Conservation (phyloP, 2,329 filamentous ascomycete genomes). For the Penicillium aurantiogriseum region DNA sequence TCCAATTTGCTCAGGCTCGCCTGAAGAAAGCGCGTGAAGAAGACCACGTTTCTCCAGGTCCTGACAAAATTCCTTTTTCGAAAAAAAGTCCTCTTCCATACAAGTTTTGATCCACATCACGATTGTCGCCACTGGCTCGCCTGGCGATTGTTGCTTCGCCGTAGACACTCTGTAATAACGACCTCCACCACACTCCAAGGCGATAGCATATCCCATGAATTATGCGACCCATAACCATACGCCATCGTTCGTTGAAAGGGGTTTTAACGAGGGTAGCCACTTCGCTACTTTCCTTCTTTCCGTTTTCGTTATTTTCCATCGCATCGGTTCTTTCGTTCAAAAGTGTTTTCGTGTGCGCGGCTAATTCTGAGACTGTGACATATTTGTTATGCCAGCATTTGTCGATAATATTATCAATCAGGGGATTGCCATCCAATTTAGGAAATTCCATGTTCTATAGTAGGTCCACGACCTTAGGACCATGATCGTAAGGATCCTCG, state of each 20-base stretch:
- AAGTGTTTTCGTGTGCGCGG: conserved; percentile 12
- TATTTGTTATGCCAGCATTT: conserved; percentile 27
- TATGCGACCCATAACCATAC: too few species aligned
- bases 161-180: too few species aligned
- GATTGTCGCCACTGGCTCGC: not conserved
- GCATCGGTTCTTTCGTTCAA: not conserved
- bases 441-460: conserved; percentile 28
- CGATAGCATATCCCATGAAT: too few species aligned
- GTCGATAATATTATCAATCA: conserved; percentile 27
- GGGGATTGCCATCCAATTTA: conserved; percentile 22
- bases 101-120: not conserved
- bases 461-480: conserved; percentile 21
- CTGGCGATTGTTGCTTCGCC: not conserved
- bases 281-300: not conserved
- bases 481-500: conserved; percentile 26
- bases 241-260: too few species aligned
- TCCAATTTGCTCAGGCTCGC: conserved; percentile 22
- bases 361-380: conserved; percentile 19
- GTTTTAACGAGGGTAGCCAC: not conserved
- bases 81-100: conserved; percentile 12
- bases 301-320: not conserved
- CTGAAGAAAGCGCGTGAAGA: conserved; percentile 23
- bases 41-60: conserved; percentile 25
- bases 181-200: too few species aligned
- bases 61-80: conserved; percentile 21